Evolutionary conservation across 1,284 basidiomycete species (phyloP), one percentile per base, ranked within the genome.

Genomic region (Tilletia setariae): DNA sequence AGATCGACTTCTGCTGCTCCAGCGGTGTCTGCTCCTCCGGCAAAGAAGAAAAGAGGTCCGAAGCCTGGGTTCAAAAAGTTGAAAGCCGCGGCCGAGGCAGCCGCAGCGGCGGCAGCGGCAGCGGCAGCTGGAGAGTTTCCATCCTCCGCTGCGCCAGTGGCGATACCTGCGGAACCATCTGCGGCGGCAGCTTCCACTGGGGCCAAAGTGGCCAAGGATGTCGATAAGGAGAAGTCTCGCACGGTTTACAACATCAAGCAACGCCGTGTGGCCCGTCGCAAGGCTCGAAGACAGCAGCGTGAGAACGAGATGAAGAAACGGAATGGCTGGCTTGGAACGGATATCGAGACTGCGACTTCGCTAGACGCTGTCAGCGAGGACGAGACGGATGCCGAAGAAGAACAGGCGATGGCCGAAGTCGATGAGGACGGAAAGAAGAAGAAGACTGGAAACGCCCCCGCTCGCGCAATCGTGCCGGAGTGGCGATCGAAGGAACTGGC

Each of bases 401-500:
- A 53, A 23, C 23, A 53, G 16, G 51, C 47, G 8, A 19, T 6
- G 2, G 28, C 21, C 23, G 51, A 53, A 4, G 51, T 25, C 13
- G 51, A 28, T 6, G 51, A 53, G 21, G 51, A 28, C 28, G 51
- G 51, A 23, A 53, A 53, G 51, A 53, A 53, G 51, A 21, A 28
- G 2, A 53, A 53, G 51, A 21, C 51, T 0, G 11, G 13, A 23
- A 53, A 28, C 15, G 11, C 51, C 4, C n/a, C 51, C 16, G 51
- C 51, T 11, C 51, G 51, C 15, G 51, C 51, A 13, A 28, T 53
- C 21, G 51, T 53, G 21, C 51, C 51, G 21, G 51, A 53, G 21
- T 53, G 51, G 51, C n/a, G 51, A 53, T 53, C 51, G 3, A 53
- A 53, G 51, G 51, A 53, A 25, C 15, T 53, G 16, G 51, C 51